Percentiles rank a stretch among this genome's conserved stretches.
These are phyloP conservation scores for Strigomonas galati DNA, from an alignment of 208 protist genomes.

Conservation along the genomic window DNA sequence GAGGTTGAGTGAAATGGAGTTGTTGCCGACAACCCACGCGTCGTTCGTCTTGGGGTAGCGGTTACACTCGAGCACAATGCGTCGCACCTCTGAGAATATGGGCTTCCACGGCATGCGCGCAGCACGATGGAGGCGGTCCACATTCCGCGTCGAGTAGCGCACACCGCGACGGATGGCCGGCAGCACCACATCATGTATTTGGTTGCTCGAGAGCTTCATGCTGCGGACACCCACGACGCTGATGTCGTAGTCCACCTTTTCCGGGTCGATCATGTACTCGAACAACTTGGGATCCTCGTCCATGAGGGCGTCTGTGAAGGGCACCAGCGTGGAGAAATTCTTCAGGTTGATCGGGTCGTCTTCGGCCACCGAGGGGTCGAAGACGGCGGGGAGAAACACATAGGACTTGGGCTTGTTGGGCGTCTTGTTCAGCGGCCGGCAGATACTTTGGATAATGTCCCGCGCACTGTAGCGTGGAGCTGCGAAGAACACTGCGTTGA, in stretches of 20 bases:
- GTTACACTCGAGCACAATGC: constrained; percentile 69
- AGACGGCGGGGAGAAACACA: constrained; percentile 70
- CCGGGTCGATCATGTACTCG: constrained; percentile 80
- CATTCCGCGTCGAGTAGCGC: constrained; percentile 57
- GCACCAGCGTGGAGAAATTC: constrained; percentile 68
- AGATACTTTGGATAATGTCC: constrained; percentile 84
- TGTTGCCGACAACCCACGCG: constrained; percentile 71
- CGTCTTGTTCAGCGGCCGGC: constrained; percentile 61
- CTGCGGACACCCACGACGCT: constrained; percentile 62
- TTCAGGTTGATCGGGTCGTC: constrained; percentile 68
- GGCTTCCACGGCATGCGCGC: constrained; percentile 63
- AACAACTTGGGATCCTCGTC: constrained; percentile 76
- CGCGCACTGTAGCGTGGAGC: constrained; percentile 72
- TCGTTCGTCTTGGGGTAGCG: constrained; percentile 81
- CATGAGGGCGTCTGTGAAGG: constrained; percentile 81
- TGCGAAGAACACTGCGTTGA: constrained; percentile 80
- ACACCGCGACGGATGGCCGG: constrained; percentile 71
- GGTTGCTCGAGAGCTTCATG: constrained; percentile 51
- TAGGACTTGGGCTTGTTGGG: constrained; percentile 57
- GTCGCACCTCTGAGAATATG: constrained; percentile 62
- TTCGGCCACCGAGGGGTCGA: constrained; percentile 31
- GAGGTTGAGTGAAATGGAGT: constrained; percentile 61
- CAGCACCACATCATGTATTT: constrained; percentile 55
- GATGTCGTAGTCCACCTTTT: constrained; percentile 71
- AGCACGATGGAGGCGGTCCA: constrained; percentile 59